These are phyloP conservation scores for Neurospora sp. DNA, from an alignment of 495 filamentous ascomycete genomes.

Conservation along the genomic window DNA sequence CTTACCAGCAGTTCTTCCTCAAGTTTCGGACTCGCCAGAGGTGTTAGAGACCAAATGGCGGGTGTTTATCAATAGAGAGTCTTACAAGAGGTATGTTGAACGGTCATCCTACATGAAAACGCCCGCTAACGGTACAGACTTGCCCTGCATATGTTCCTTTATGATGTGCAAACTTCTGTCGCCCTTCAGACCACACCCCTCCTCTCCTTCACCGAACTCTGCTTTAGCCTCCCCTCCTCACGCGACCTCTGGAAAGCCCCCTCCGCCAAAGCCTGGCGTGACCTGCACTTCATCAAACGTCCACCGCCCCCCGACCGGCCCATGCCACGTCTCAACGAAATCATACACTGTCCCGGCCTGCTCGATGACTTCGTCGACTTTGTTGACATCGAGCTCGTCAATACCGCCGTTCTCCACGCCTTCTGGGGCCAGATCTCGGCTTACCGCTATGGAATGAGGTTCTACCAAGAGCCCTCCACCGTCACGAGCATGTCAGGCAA, in stretches of 20 bases:
- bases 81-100: slow-evolving; percentile 18
- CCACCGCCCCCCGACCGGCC: not conserved
- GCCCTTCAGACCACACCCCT: slow-evolving; percentile 39
- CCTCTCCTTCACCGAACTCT: slow-evolving; percentile 48
- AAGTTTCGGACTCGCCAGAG: slow-evolving; percentile 27
- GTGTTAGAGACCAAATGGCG: slow-evolving; percentile 43
- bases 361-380: slow-evolving; percentile 19
- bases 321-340: slow-evolving; percentile 8
- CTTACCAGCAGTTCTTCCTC: slow-evolving; percentile 11
- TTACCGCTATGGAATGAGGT: slow-evolving; percentile 36
- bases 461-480: slow-evolving; percentile 1
- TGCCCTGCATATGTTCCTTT: slow-evolving; percentile 40
- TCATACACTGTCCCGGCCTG: slow-evolving; percentile 14
- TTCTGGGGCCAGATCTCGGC: slow-evolving; percentile 44
- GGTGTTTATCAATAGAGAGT: slow-evolving; percentile 30
- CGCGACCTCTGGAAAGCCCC: slow-evolving; percentile 42
- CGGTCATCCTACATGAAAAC: not conserved
- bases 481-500: slow-evolving; percentile 3
- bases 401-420: slow-evolving; percentile 37
- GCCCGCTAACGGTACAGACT: slow-evolving; percentile 23
- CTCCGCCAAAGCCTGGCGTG: slow-evolving; percentile 40
- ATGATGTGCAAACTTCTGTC: slow-evolving; percentile 45
- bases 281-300: slow-evolving; percentile 23
- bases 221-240: slow-evolving; percentile 40
- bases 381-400: slow-evolving; percentile 37